phyloP scores from a whole-genome alignment of 345 rosid genomes.

The Rhodamnia argentea region DNA sequence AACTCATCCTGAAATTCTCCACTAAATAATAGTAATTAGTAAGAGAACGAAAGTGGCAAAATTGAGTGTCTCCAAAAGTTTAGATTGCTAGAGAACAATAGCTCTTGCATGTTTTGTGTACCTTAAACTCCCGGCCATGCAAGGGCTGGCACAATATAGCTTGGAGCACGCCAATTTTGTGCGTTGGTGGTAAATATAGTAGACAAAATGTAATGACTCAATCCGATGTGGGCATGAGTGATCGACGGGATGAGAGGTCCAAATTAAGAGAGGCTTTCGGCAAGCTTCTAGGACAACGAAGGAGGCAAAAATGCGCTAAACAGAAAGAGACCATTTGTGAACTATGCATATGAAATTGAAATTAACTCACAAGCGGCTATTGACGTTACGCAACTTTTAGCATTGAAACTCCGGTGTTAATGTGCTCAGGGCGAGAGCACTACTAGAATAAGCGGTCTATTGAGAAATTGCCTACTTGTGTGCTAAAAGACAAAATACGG shows the following conservation, averaged over 20 bases:
- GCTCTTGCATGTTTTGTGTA: neutral
- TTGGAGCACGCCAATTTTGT: neutral
- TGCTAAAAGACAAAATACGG: neutral
- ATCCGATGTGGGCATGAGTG: fast-evolving
- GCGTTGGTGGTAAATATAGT: neutral
- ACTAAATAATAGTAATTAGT: neutral
- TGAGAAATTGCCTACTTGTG: neutral
- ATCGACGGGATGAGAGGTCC: neutral
- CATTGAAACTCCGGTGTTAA: neutral
- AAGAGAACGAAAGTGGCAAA: neutral
- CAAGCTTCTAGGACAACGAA: neutral
- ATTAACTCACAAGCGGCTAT: neutral
- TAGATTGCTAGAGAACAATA: neutral
- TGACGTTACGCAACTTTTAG: neutral
- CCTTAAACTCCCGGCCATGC: neutral
- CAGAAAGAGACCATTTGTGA: neutral
- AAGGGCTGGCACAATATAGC: neutral
- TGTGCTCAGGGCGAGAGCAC: neutral
- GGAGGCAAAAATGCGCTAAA: neutral
- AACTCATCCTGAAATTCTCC: neutral
- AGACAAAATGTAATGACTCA: neutral
- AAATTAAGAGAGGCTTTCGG: neutral
- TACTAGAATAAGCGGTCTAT: neutral
- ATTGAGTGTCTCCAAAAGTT: neutral
- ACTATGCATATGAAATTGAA: neutral